Evolutionary conservation across 176 grass and related monocot species (phyloP), one percentile per base, ranked within the genome.

Genomic region (Canna indica): DNA sequence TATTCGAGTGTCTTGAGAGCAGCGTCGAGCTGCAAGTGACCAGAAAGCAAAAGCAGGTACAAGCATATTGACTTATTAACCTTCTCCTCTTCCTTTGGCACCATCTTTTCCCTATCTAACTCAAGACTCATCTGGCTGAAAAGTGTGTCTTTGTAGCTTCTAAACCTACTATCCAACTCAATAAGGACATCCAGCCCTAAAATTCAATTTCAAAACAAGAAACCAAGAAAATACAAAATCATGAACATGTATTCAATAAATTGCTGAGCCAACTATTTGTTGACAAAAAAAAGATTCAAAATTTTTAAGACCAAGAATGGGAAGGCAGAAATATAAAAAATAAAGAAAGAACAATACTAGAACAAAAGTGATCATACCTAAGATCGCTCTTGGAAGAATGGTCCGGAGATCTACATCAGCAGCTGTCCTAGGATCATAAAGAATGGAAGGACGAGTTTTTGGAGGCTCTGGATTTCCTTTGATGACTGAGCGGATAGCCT

Each of bases 111-210:
- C 1, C 93, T 81, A 50, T 97, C 83, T 60, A 90, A 33, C 38
- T 92, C 88, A 36, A 97, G 83, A 81, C 86, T 97, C 20, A 79
- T 87, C 74, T 92, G 77, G 69, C 81, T 87, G 79, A 97, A 97
- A 7, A 97, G 81, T 15, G 93, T 90, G 1, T 77, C 64, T 11
- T 59, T 67, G 72, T 90, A 97, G 71, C 65, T 76, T 36, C 53
- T 68, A 74, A 97, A 97, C 35, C 88, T 78, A 50, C 76, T 69
- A 44, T 97, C 88, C 30, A 83, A 13, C 41, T 56, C 54, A 57
- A 70, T 47, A 71, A 97, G 82, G 57, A 81, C 85, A 59, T 90
- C 93, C 88, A 97, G 80, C 52, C 88, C 93, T 97, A 36, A 9
- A 83, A 81, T 45, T 35, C 22, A 29, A 17, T 24, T 5, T 14